Conservation (phyloP, 495 filamentous ascomycete genomes). For the Podospora pseudoanserina region DNA sequence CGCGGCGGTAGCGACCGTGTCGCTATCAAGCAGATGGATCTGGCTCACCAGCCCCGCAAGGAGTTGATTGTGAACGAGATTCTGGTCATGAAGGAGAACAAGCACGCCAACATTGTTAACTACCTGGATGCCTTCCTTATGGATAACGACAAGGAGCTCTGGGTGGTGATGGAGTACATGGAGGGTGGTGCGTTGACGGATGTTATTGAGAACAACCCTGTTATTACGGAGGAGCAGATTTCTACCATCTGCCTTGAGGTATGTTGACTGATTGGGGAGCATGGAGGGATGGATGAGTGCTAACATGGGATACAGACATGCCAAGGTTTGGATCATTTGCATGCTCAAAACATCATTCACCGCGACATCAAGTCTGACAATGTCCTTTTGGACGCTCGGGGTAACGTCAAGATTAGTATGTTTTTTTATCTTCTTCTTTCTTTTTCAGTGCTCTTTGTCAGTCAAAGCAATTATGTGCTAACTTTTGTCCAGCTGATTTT, state of each 20-base stretch:
- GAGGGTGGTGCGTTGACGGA: conserved; percentile 96
- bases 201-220: conserved; percentile 93
- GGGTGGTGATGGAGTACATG: conserved; percentile 99
- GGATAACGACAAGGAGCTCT: conserved; percentile 86
- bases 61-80: conserved; percentile 99
- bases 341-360: conserved; percentile 95
- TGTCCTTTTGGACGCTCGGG: conserved; percentile 86
- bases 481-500: conserved; percentile 71
- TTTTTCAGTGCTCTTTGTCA: background rate
- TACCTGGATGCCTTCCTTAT: conserved; percentile 95
- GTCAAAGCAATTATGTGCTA: conserved; percentile 21
- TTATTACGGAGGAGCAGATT: conserved; percentile 92
- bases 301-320: conserved; percentile 63
- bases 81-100: conserved; percentile 98
- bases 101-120: conserved; percentile 97
- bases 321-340: conserved; percentile 88
- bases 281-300: background rate
- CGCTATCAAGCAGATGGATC: conserved; percentile 99
- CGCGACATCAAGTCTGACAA: conserved; percentile 99
- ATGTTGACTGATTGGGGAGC: conserved; percentile 20
- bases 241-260: conserved; percentile 97
- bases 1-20: conserved; percentile 70
- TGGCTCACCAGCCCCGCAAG: conserved; percentile 94
- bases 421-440: conserved; percentile 12
- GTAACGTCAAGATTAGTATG: conserved; percentile 97